These are phyloP conservation scores for Stenocarpella maydis DNA, from an alignment of 2,329 filamentous ascomycete species.

Conservation along the genomic window DNA sequence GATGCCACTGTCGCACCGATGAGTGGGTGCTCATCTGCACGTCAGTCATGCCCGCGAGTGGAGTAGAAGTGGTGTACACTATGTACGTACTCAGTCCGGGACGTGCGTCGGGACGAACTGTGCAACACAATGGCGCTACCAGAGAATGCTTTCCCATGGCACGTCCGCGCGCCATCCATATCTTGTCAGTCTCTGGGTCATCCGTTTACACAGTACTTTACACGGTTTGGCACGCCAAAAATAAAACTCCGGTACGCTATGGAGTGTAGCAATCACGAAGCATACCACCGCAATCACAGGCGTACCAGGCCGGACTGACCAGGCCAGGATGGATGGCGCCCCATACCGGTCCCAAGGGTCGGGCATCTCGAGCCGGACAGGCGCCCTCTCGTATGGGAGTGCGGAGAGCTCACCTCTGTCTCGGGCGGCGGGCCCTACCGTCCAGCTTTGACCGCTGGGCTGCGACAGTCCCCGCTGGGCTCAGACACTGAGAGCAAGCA, in stretches of 20 bases:
- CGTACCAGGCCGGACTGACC: background rate
- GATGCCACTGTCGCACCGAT: background rate
- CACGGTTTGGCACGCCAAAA: background rate
- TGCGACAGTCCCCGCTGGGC: slow-evolving; percentile 19
- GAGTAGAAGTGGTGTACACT: too few species aligned
- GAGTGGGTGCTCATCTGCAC: background rate
- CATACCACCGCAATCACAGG: background rate
- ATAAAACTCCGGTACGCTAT: background rate
- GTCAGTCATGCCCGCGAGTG: slow-evolving; percentile 6
- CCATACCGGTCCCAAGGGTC: background rate
- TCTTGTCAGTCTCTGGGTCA: background rate
- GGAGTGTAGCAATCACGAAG: background rate
- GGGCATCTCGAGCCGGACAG: background rate
- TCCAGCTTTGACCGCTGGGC: slow-evolving; percentile 17
- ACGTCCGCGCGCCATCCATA: background rate
- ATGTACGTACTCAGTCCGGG: background rate
- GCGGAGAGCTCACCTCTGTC: slow-evolving; percentile 2
- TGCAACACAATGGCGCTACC: background rate
- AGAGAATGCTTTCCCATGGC: background rate
- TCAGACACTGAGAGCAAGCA: background rate
- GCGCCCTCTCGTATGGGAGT: too few species aligned
- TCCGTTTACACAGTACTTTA: background rate
- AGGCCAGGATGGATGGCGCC: background rate
- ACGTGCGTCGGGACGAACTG: slow-evolving; percentile 12
- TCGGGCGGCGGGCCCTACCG: slow-evolving; percentile 17